These are phyloP conservation scores for Spergularia marina DNA, from an alignment of 148 eudicot species.

Conservation along the genomic window DNA sequence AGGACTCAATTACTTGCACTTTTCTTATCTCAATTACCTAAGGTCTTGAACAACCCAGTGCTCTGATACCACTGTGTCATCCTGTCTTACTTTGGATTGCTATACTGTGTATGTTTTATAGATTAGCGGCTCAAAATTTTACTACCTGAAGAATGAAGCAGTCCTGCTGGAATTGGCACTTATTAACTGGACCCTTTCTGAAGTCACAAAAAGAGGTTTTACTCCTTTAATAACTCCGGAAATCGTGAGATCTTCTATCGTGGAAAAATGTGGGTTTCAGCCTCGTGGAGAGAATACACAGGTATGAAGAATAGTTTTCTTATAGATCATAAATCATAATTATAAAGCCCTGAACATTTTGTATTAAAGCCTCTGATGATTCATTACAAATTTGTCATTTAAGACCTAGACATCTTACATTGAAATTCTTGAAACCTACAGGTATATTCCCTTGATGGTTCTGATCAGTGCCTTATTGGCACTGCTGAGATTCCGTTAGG, in stretches of 20 bases:
- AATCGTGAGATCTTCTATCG: conserved; percentile 75
- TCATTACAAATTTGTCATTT: neutral
- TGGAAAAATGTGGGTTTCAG: conserved; percentile 96
- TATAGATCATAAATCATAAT: neutral
- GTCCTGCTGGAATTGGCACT: conserved; percentile 89
- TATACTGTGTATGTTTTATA: conserved; percentile 26
- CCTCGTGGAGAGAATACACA: conserved; percentile 95
- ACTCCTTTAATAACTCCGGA: conserved; percentile 88
- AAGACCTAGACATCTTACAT: conserved; percentile 8
- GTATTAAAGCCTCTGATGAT: neutral
- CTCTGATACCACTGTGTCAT: neutral
- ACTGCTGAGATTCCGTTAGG: conserved; percentile 91
- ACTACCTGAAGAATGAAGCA: conserved; percentile 91
- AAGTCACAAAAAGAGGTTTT: conserved; percentile 80
- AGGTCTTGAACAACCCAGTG: too few relatives aligned
- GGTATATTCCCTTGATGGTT: conserved; percentile 79
- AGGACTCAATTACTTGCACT: too few relatives aligned
- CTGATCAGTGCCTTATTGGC: conserved; percentile 91
- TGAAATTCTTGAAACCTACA: conserved; percentile 25
- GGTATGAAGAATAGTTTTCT: conserved; percentile 33
- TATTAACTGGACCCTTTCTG: conserved; percentile 77
- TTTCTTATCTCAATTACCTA: too few relatives aligned
- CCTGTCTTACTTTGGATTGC: neutral
- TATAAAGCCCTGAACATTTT: neutral
- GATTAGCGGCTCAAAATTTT: conserved; percentile 95